Conservation (phyloP, 371 early-diverging fungal genomes). For the Smittium mucronatum region DNA sequence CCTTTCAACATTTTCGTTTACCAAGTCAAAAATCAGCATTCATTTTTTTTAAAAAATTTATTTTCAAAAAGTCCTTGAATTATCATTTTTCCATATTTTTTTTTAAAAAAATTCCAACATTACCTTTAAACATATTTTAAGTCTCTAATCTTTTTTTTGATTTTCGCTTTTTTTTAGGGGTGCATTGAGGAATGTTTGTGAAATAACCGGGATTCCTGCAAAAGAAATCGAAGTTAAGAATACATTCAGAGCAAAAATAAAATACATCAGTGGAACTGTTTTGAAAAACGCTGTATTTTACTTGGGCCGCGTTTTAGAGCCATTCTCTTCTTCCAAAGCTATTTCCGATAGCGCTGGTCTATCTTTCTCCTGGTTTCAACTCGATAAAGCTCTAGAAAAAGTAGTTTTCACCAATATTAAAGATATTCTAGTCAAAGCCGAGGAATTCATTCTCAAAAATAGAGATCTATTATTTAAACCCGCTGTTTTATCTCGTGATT, state of each 20-base stretch:
- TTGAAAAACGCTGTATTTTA: constrained; percentile 68
- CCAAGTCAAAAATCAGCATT: not conserved
- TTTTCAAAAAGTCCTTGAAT: too few species aligned
- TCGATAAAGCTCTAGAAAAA: constrained; percentile 49
- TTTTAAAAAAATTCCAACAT: too few species aligned
- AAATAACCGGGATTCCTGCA: constrained; percentile 56
- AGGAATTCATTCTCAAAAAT: constrained; percentile 34
- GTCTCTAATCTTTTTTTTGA: too few species aligned
- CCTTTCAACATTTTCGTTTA: not conserved
- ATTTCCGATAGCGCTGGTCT: constrained; percentile 45
- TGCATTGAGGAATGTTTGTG: constrained; percentile 60
- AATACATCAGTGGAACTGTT: constrained; percentile 65
- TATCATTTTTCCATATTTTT: too few species aligned
- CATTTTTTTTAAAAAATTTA: too few species aligned
- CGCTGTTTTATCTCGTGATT: not conserved
- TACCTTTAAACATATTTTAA: too few species aligned
- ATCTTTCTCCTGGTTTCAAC: constrained; percentile 55
- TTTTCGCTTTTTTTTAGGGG: constrained; percentile 48
- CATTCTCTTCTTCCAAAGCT: constrained; percentile 44
- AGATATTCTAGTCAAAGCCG: constrained; percentile 56
- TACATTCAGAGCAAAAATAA: constrained; percentile 60
- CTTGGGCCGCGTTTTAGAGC: constrained; percentile 52
- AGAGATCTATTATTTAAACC: not conserved
- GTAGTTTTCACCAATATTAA: constrained; percentile 64
- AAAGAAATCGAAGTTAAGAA: constrained; percentile 58